Percentiles rank a stretch among this genome's conserved stretches.
phyloP scores from a whole-genome alignment of 345 rosid species.

The Gossypium australe region DNA sequence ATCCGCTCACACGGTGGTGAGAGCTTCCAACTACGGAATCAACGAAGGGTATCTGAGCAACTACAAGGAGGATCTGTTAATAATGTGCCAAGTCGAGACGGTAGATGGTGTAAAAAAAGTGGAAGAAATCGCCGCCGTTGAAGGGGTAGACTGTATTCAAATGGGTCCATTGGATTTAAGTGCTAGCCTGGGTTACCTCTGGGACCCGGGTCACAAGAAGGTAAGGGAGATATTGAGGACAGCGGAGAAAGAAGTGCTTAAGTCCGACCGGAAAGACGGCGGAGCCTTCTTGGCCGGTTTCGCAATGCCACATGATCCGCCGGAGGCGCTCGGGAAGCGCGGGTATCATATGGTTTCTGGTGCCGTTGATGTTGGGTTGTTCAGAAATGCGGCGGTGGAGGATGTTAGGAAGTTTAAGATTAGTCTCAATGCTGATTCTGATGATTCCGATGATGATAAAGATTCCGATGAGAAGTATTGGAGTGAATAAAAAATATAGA shows the following conservation, averaged over 20 bases:
- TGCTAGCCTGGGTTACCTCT: neutral
- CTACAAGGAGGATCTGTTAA: conserved; percentile 60
- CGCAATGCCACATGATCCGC: neutral
- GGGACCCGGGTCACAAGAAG: neutral
- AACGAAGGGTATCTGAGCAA: conserved; percentile 72
- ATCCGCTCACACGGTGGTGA: neutral
- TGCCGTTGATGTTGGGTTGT: neutral
- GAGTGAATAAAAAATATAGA: neutral
- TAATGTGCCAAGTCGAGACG: conserved; percentile 92
- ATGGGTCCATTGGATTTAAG: conserved; percentile 4
- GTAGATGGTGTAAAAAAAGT: conserved; percentile 59
- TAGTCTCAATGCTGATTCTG: neutral
- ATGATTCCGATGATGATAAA: neutral
- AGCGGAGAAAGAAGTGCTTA: neutral
- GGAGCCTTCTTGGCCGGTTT: neutral
- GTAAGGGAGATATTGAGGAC: neutral
- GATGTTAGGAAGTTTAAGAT: conserved; percentile 1
- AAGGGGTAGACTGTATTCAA: conserved; percentile 89
- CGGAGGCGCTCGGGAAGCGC: neutral
- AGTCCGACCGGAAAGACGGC: neutral
- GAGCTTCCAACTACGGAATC: conserved; percentile 14
- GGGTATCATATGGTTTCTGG: neutral
- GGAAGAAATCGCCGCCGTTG: conserved; percentile 70
- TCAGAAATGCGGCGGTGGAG: neutral
- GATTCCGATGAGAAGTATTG: neutral